phyloP scores from a whole-genome alignment of 2,329 filamentous ascomycete species.

The Chrysoporthe puriensis region DNA sequence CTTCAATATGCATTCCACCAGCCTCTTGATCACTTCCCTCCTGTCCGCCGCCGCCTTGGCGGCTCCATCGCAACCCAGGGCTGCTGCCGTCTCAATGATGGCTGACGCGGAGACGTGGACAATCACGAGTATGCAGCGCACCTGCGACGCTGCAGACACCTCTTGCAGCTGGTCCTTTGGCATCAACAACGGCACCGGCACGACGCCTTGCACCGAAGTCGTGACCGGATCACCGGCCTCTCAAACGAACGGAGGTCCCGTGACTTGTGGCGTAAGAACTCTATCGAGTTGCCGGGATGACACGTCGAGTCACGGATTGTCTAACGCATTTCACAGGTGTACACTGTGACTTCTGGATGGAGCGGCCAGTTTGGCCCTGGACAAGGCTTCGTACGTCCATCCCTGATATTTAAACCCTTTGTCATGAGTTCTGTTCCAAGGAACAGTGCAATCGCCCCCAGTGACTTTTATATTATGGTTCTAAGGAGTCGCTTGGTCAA shows the following conservation, averaged over 20 bases:
- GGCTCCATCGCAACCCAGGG: conserved; percentile 34
- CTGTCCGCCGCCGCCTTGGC: conserved; percentile 34
- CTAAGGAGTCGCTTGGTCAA: neutral
- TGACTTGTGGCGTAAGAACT: conserved; percentile 45
- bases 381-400: conserved; percentile 47
- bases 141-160: conserved; percentile 44
- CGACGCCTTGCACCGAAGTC: conserved; percentile 40
- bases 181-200: conserved; percentile 42
- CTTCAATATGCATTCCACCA: conserved; percentile 42
- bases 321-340: conserved; percentile 34
- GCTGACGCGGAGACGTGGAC: conserved; percentile 44
- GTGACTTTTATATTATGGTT: neutral
- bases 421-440: too few relatives aligned
- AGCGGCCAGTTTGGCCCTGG: conserved; percentile 56
- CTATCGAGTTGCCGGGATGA: neutral
- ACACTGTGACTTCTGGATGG: conserved; percentile 58
- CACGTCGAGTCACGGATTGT: neutral
- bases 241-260: conserved; percentile 42
- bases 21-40: conserved; percentile 34
- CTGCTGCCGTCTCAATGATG: conserved; percentile 32
- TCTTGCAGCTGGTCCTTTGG: conserved; percentile 47
- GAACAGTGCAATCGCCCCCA: too few relatives aligned
- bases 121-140: conserved; percentile 42
- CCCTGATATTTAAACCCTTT: neutral
- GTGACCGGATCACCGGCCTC: conserved; percentile 40